Percentiles rank a stretch among this genome's conserved stretches.
Evolutionary conservation across 768 basidiomycete genomes (phyloP).

Genomic region (Trametes cubensis): DNA sequence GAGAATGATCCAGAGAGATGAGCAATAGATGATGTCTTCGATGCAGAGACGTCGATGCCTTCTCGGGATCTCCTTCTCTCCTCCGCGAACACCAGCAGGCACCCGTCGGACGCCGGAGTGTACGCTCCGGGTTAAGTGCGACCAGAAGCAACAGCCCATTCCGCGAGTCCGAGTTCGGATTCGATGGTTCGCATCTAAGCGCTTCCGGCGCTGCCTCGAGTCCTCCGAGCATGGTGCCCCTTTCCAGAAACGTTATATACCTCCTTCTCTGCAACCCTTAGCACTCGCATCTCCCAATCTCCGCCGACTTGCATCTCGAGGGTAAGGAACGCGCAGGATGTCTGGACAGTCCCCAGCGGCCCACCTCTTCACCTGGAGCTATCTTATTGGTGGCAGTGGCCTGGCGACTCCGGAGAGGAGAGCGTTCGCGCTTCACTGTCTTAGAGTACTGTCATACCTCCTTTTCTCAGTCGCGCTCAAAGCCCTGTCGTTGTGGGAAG

Average conservation of each 20-base stretch:
- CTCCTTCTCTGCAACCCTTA: slow-evolving; percentile 18
- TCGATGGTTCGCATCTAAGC: slow-evolving; percentile 13
- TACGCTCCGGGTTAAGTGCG: neutral
- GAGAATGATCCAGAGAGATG: slow-evolving; percentile 22
- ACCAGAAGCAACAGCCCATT: neutral
- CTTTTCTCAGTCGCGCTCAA: slow-evolving; percentile 20
- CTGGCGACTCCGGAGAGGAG: slow-evolving; percentile 2
- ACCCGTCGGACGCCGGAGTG: slow-evolving; percentile 1
- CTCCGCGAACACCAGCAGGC: slow-evolving; percentile 9
- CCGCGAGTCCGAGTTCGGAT: neutral
- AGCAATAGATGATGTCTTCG: slow-evolving; percentile 9
- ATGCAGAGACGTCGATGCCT: neutral
- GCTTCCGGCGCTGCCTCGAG: neutral
- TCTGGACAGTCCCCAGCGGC: neutral
- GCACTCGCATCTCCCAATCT: slow-evolving; percentile 14
- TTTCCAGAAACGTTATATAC: slow-evolving; percentile 1
- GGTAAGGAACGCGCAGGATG: neutral
- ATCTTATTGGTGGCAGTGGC: neutral
- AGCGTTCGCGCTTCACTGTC: slow-evolving; percentile 3
- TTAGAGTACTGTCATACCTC: slow-evolving; percentile 17
- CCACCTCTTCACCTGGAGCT: neutral
- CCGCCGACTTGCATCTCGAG: slow-evolving; percentile 10
- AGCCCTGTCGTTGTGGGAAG: slow-evolving; percentile 21
- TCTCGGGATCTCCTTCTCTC: slow-evolving; percentile 4
- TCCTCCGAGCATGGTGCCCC: neutral